phyloP scores from a whole-genome alignment of 179 eudicot genomes.

The Silene noctiflora region DNA sequence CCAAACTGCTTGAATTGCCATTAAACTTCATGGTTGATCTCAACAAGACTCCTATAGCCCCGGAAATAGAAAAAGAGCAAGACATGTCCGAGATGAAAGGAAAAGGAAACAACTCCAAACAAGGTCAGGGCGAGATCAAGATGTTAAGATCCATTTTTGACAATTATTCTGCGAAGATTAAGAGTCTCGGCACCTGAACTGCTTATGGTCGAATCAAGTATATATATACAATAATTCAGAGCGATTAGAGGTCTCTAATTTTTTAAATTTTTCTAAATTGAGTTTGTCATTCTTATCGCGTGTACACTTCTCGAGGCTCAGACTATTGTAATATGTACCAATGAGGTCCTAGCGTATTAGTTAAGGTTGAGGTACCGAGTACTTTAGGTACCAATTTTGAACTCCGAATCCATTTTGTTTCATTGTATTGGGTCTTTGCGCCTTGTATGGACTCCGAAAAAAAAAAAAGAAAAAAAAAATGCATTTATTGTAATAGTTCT shows the following conservation, averaged over 20 bases:
- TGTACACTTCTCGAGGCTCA: background rate
- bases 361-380: constrained; percentile 1
- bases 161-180: background rate
- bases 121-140: background rate
- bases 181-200: background rate
- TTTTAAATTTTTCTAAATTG: background rate
- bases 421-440: background rate
- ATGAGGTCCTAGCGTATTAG: background rate
- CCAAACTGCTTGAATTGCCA: background rate
- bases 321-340: background rate
- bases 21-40: background rate
- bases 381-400: constrained; percentile 5
- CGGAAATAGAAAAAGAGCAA: background rate
- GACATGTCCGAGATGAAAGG: background rate
- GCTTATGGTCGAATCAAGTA: background rate
- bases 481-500: background rate
- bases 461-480: background rate
- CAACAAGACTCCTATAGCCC: background rate
- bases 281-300: background rate
- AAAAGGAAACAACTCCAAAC: background rate
- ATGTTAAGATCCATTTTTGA: background rate
- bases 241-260: background rate
- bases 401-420: background rate
- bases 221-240: background rate
- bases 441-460: background rate